Evolutionary conservation across 345 rosid genomes (phyloP).

Genomic region (Physaria fendleri): DNA sequence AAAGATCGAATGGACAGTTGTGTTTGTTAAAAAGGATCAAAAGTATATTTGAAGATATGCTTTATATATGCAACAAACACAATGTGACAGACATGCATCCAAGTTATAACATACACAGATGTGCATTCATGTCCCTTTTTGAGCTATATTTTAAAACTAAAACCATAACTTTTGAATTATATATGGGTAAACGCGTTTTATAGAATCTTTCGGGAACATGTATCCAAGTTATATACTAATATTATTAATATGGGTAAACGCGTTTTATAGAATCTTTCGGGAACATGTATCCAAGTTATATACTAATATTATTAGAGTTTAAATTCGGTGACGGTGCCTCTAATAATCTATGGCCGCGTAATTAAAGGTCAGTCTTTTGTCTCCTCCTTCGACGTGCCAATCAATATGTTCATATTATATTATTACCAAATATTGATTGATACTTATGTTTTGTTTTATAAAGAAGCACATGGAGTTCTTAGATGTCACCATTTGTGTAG

Average conservation of each 20-base stretch:
- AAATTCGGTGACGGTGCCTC: slow-evolving; percentile 32
- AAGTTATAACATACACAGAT: slow-evolving; percentile 4
- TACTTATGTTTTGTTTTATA: slow-evolving; percentile 7
- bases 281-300: slow-evolving; percentile 29
- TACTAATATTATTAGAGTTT: background rate
- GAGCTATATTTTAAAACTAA: background rate
- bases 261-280: slow-evolving; percentile 30
- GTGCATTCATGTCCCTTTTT: slow-evolving; percentile 6
- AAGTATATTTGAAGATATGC: background rate
- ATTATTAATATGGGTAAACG: slow-evolving; percentile 21
- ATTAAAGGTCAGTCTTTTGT: slow-evolving; percentile 17
- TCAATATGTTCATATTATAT: background rate
- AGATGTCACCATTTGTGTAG: slow-evolving; percentile 26
- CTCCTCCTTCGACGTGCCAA: slow-evolving; percentile 28
- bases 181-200: slow-evolving; percentile 24
- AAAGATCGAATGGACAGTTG: background rate
- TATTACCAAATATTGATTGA: background rate
- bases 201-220: slow-evolving; percentile 33
- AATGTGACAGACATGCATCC: slow-evolving; percentile 24
- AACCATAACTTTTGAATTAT: background rate
- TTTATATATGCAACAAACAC: slow-evolving; percentile 3
- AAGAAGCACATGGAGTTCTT: slow-evolving; percentile 29
- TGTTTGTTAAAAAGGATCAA: background rate
- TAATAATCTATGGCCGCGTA: slow-evolving; percentile 32
- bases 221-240: slow-evolving; percentile 17